Base-by-base conservation (phyloP, 331 rosid species). In the Quercus tomentella region DNA sequence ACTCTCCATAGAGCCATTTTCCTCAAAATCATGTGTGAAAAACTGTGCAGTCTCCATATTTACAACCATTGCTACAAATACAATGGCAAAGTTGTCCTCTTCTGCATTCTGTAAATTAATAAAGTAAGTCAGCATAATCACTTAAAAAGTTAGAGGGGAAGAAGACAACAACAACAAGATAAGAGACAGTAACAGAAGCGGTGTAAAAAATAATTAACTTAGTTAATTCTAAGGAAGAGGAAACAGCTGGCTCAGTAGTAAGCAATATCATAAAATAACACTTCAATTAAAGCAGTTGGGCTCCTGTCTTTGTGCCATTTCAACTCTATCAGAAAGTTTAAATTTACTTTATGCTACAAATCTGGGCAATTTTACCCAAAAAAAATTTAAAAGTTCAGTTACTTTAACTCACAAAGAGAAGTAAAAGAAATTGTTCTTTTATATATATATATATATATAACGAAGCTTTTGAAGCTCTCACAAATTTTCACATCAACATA, bases 11-110 rank as follows among this genome's bases (percentile, higher is more conserved):
- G 98, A 96, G 49, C 99, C 98, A 86, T 96, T 93, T 87, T 96
- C 99, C 93, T 96, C 97, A 78, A 96, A 96, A 88, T 96, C 99
- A 52, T 97, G 97, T 82, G 92, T 96, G 76, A n/a, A 96, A 96
- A 96, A 96, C 86, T 96, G 99, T 16, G 97, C 97, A 70, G 98
- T 96, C 87, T 96, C 98, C 98, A 93, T 96, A 86, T 96, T 96
- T 76, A 96, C 99, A 81, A 97, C 99, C 99, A 96, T 96, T 80
- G 99, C 99, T 17, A 98, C 99, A 88, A 96, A 96, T 79, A 90
- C 99, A 84, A 93, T 96, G 85, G 99, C 97, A 80, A 96, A 92
- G 79, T 96, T 93, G 91, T 93, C 99, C 70, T 93, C 99, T 85
- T 84, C 95, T 51, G 57, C 86, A 66, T 72, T 88, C 99, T 96